Conservation (phyloP, 805 yeast species). For the Lachancea cidri region DNA sequence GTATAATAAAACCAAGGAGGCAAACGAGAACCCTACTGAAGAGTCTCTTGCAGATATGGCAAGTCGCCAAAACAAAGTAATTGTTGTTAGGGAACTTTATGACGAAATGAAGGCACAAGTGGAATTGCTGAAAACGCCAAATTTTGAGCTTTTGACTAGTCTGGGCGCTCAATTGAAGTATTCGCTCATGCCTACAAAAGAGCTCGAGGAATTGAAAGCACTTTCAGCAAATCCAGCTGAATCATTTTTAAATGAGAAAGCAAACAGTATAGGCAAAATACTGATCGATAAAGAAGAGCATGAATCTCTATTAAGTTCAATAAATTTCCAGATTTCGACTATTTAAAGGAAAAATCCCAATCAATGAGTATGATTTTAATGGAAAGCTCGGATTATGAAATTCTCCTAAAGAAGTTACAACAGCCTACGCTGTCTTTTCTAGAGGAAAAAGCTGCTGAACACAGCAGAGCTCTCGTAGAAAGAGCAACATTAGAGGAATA, state of each 20-base stretch:
- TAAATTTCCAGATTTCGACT: constrained; percentile 9
- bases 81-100: constrained; percentile 1
- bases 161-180: constrained; percentile 9
- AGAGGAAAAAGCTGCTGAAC: background rate
- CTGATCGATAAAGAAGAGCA: constrained; percentile 7
- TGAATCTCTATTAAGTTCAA: constrained; percentile 3
- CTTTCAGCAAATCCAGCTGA: background rate
- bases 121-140: constrained; percentile 7
- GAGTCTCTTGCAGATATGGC: constrained; percentile 5
- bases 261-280: constrained; percentile 15
- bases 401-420: background rate
- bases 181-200: constrained; percentile 4
- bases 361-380: background rate
- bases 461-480: constrained; percentile 6
- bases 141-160: constrained; percentile 7
- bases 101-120: background rate
- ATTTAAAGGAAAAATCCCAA: constrained; percentile 8
- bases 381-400: background rate
- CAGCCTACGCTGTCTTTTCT: background rate
- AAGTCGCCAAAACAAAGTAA: background rate
- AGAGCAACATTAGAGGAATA: background rate
- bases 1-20: constrained; percentile 4
- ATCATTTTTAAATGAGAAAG: constrained; percentile 11
- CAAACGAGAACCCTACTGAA: background rate
- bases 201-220: constrained; percentile 1